These are phyloP conservation scores for Houttuynia cordata DNA, from an alignment of 164 flowering plant genomes.

Conservation along the genomic window DNA sequence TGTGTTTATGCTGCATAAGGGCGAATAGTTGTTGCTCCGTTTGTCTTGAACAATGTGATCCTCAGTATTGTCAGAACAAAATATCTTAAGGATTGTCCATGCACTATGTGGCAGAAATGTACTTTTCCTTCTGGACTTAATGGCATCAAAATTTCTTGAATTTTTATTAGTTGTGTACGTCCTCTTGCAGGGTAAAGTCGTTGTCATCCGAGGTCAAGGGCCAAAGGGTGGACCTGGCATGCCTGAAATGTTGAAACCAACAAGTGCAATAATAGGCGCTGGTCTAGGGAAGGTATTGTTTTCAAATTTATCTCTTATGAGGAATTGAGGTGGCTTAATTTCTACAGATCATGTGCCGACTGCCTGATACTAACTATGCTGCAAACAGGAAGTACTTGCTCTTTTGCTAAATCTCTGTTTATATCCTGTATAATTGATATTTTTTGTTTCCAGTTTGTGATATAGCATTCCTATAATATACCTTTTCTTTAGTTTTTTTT, in stretches of 20 bases:
- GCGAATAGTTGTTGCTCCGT: not conserved
- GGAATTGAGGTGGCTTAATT: no score
- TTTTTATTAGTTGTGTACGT: not conserved
- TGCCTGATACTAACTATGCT: no score
- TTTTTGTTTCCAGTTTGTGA: not conserved
- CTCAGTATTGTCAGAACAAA: not conserved
- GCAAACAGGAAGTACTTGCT: no score
- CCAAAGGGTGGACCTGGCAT: slow-evolving; percentile 99
- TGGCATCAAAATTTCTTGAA: not conserved
- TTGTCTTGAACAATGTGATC: not conserved
- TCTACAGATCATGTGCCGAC: no score
- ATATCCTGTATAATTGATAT: no score
- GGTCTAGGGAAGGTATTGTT: slow-evolving; percentile 96
- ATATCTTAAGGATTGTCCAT: not conserved
- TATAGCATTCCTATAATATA: not conserved
- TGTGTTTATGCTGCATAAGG: no score
- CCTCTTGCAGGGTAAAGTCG: slow-evolving; percentile 68
- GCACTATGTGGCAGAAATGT: not conserved
- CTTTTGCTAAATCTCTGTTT: no score
- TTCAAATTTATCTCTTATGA: not conserved
- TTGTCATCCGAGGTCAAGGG: slow-evolving; percentile 93
- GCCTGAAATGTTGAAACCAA: slow-evolving; percentile 99
- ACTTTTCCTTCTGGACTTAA: not conserved
- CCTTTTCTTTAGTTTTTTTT: not conserved
- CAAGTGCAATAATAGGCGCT: slow-evolving; percentile 99